These are phyloP conservation scores for Paxillus ammoniavirescens DNA, from an alignment of 768 basidiomycete genomes.

Conservation along the genomic window DNA sequence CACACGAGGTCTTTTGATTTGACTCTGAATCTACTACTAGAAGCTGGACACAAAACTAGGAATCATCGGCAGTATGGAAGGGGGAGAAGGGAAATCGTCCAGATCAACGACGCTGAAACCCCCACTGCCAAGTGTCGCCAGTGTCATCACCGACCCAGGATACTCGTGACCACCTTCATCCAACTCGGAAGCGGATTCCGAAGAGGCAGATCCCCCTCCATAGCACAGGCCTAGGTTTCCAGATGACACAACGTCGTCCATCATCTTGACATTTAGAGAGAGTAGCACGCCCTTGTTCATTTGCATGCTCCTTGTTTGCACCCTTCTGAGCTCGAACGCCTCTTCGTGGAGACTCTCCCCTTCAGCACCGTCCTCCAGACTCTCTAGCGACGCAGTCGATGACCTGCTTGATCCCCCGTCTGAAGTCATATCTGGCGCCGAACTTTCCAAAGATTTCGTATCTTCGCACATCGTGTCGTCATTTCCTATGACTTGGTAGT, in stretches of 20 bases:
- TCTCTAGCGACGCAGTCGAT: constrained; percentile 25
- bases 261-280: constrained; percentile 23
- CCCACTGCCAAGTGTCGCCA: constrained; percentile 30
- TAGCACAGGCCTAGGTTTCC: not conserved
- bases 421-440: constrained; percentile 24
- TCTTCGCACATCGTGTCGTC: constrained; percentile 14
- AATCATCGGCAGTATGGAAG: constrained; percentile 31
- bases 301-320: constrained; percentile 49
- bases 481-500: not conserved
- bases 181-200: not conserved
- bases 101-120: constrained; percentile 42
- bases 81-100: constrained; percentile 47
- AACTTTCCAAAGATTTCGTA: constrained; percentile 17
- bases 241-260: not conserved
- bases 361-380: constrained; percentile 14
- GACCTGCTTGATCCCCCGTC: constrained; percentile 22
- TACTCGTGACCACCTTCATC: too few species aligned
- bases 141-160: constrained; percentile 13
- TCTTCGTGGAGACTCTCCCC: constrained; percentile 25
- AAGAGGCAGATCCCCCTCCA: constrained; percentile 3
- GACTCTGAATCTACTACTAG: constrained; percentile 9
- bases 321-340: constrained; percentile 45
- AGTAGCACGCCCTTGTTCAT: constrained; percentile 47
- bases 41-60: constrained; percentile 29
- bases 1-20: not conserved